Percentiles rank a stretch among this genome's conserved stretches.
Conservation (phyloP, 2,329 filamentous ascomycete genomes). For the Sporothrix luriei region DNA sequence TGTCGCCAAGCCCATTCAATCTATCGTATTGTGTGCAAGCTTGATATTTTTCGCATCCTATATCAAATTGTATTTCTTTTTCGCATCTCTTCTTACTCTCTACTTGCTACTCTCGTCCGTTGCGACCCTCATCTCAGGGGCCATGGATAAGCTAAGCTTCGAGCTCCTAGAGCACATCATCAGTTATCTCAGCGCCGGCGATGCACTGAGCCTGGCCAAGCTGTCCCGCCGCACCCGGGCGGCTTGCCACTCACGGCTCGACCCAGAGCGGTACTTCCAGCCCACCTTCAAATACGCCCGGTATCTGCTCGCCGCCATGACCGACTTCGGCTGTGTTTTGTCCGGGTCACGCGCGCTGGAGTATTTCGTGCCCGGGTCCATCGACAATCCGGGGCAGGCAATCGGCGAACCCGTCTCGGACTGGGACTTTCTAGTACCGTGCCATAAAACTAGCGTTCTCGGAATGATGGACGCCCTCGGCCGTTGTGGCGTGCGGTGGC, state of each 20-base stretch:
- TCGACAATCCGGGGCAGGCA: background rate
- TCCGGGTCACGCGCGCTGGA: conserved; percentile 34
- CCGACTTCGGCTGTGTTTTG: conserved; percentile 33
- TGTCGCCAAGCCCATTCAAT: background rate
- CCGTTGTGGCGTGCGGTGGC: conserved; percentile 31
- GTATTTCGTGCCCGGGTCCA: conserved; percentile 34
- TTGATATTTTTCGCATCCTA: no score
- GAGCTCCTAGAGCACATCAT: conserved; percentile 33
- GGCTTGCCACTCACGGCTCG: conserved; percentile 29
- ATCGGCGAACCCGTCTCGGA: conserved; percentile 23
- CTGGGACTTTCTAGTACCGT: conserved; percentile 36
- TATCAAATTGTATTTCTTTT: background rate
- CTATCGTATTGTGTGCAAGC: background rate
- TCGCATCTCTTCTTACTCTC: background rate
- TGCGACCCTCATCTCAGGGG: background rate
- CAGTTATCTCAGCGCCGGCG: conserved; percentile 25
- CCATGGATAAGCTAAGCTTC: conserved; percentile 33
- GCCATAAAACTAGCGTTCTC: conserved; percentile 14
- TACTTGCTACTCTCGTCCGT: background rate
- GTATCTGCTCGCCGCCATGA: conserved; percentile 33
- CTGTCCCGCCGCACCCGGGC: conserved; percentile 7
- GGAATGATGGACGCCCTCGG: conserved; percentile 35
- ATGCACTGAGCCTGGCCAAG: conserved; percentile 17
- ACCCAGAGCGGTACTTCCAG: conserved; percentile 30
- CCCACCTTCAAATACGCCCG: conserved; percentile 25